Conservation (phyloP, 2,329 filamentous ascomycete genomes). For the Pseudopyricularia cyperi region DNA sequence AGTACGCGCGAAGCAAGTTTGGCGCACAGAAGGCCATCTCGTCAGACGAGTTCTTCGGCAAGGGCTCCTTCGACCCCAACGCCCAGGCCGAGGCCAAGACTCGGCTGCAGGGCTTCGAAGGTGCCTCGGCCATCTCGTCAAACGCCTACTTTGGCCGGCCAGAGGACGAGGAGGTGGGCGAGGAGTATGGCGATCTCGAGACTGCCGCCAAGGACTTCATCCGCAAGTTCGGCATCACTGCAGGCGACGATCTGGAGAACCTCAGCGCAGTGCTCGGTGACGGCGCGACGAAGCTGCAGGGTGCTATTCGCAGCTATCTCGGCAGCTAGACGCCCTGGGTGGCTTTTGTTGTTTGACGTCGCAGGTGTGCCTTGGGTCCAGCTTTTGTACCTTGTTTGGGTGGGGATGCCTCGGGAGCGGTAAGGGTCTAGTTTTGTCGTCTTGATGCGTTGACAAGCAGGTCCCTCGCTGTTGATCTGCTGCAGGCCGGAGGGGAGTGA, state of each 20-base stretch:
- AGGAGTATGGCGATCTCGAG: slow-evolving; percentile 86
- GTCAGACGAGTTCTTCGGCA: slow-evolving; percentile 96
- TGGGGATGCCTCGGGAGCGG: background rate
- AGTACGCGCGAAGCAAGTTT: slow-evolving; percentile 79
- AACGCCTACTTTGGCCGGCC: slow-evolving; percentile 96
- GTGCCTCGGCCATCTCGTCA: slow-evolving; percentile 81
- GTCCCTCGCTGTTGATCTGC: background rate
- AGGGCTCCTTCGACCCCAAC: slow-evolving; percentile 69
- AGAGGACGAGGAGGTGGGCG: slow-evolving; percentile 54
- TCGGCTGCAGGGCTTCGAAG: slow-evolving; percentile 83
- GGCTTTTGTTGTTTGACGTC: background rate
- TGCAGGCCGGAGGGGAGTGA: background rate
- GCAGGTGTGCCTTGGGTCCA: background rate
- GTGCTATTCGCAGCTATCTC: slow-evolving; percentile 52
- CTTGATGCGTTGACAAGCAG: no score
- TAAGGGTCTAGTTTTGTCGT: no score
- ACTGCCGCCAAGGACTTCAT: slow-evolving; percentile 93
- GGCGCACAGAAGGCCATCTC: slow-evolving; percentile 90
- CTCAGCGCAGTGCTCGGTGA: slow-evolving; percentile 72
- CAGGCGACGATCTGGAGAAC: slow-evolving; percentile 91
- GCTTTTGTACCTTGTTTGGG: background rate
- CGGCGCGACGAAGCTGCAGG: slow-evolving; percentile 73
- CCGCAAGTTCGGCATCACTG: slow-evolving; percentile 86
- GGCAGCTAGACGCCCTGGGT: slow-evolving; percentile 30
- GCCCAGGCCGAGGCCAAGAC: slow-evolving; percentile 76